Evolutionary conservation across 306 rosid species (phyloP), one percentile per base, ranked within the genome.

Genomic region (Quercus aquifolioides): DNA sequence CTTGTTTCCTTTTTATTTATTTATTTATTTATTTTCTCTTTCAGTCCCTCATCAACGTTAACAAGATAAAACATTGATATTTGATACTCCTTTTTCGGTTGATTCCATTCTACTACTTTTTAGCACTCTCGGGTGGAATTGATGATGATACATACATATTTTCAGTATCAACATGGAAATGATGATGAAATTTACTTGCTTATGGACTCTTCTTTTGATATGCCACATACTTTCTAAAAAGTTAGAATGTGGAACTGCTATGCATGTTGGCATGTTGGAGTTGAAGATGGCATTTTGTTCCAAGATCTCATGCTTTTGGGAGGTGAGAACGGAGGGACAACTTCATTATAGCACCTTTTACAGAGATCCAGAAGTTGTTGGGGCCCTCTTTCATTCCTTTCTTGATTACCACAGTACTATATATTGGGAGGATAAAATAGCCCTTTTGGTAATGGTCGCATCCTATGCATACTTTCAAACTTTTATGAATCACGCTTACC

Each of bases 141-240:
- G 14, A 58, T 59, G 18, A 59, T 59, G 0, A 69, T 69, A 38
- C 15, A 46, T 46, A 11, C 54, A 49, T 49, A 10, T 49, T 49
- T 49, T 49, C 54, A 13, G 54, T 49, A 49, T 49, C 54, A 49
- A 49, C 54, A 49, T 49, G 17, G 17, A 49, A 49, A 17, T 38
- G 6, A 18, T 30, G 52, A 28, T 19, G 3, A 26, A 26, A 25
- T 14, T 26, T 19, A 26, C 41, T 26, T 1, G 63, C 15, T 73
- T 54, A 31, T 30, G 84, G 77, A 67, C 87, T 73, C 89, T 80
- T 71, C 89, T 86, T 86, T 83, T 83, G 49, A 86, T 78, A 83
- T 38, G 67, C 12, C 6, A 21, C 21, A 49, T 70, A 17, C 80
- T 17, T 80, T 76, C 63, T 68, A 20, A 55, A 83, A 81, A 81